phyloP scores from a whole-genome alignment of 345 rosid species.

The Pugionium cornutum region DNA sequence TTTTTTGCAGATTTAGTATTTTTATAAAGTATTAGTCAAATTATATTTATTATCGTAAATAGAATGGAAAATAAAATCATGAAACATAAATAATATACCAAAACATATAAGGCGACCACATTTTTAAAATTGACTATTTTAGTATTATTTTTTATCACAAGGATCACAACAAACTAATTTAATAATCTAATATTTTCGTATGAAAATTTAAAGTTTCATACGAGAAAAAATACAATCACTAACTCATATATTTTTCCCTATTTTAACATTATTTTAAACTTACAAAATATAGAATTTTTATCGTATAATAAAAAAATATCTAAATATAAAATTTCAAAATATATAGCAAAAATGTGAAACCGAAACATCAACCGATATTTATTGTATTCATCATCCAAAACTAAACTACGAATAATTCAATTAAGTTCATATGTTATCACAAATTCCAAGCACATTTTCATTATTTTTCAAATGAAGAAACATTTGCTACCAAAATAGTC shows the following conservation, averaged over 20 bases:
- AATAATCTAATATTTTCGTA: background rate
- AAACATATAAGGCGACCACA: background rate
- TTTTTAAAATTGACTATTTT: constrained; percentile 8
- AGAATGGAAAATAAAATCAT: background rate
- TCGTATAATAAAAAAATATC: too few species aligned
- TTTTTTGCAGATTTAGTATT: background rate
- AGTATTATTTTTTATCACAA: background rate
- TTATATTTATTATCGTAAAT: background rate
- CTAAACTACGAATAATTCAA: constrained; percentile 14
- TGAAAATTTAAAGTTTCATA: background rate
- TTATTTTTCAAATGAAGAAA: constrained; percentile 9
- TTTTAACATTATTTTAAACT: too few species aligned
- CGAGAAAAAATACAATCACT: background rate
- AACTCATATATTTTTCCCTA: too few species aligned
- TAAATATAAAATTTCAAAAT: too few species aligned
- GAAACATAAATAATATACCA: background rate
- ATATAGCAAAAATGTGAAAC: too few species aligned
- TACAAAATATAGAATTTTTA: too few species aligned
- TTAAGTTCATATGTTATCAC: background rate
- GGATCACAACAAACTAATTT: too few species aligned
- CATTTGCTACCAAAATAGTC: constrained; percentile 34
- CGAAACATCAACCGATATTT: too few species aligned
- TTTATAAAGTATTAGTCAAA: background rate
- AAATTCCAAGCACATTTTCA: constrained; percentile 21
- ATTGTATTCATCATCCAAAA: background rate